These are phyloP conservation scores for Serendipita sp. DNA, from an alignment of 768 basidiomycete genomes.

Conservation along the genomic window DNA sequence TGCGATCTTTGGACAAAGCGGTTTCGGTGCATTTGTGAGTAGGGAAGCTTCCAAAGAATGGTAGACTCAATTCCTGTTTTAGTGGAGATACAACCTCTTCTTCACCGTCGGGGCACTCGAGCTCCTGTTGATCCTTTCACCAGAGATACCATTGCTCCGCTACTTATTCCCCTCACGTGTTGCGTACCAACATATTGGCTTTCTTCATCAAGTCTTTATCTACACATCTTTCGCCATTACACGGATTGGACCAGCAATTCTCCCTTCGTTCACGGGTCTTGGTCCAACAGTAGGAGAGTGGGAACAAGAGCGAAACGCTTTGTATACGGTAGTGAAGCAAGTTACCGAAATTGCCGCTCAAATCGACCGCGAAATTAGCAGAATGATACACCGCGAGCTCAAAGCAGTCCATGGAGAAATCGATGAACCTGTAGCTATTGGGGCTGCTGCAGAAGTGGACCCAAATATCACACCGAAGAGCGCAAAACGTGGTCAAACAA, in stretches of 20 bases:
- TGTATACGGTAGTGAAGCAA: not conserved
- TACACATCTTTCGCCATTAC: conserved; percentile 58
- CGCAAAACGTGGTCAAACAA: not conserved
- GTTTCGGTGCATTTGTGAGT: conserved; percentile 51
- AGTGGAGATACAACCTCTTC: conserved; percentile 77
- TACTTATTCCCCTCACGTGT: conserved; percentile 46
- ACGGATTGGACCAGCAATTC: conserved; percentile 52
- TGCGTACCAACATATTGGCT: conserved; percentile 58
- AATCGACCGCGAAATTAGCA: conserved; percentile 5
- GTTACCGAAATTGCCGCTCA: conserved; percentile 1
- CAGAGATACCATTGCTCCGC: conserved; percentile 28
- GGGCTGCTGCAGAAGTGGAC: not conserved
- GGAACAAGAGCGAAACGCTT: not conserved
- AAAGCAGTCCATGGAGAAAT: not conserved
- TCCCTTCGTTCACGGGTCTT: conserved; percentile 21
- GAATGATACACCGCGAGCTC: not conserved
- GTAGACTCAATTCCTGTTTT: not conserved
- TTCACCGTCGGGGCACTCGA: conserved; percentile 45
- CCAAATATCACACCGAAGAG: not conserved
- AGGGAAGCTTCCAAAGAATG: not conserved
- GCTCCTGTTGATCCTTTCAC: conserved; percentile 46
- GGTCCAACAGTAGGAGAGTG: not conserved
- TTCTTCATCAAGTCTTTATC: conserved; percentile 65
- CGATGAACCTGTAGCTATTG: not conserved
- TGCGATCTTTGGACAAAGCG: conserved; percentile 44